Conservation (phyloP, 257 asterid genomes). For the Paulownia fortunei region DNA sequence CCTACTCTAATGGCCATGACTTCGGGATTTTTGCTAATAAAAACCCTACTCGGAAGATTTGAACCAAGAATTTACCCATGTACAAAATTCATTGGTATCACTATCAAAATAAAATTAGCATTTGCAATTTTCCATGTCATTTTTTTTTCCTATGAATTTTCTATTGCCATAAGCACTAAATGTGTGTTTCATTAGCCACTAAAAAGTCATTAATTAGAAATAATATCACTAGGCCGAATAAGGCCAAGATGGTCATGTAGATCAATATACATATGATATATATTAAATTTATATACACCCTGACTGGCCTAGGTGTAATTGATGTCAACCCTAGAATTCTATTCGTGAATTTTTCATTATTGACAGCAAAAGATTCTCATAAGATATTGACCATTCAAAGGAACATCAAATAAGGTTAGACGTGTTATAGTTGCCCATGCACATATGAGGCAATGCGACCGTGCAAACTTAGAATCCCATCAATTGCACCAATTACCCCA, state of each 20-base stretch:
- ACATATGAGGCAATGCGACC: constrained; percentile 56
- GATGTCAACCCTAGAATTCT: constrained; percentile 49
- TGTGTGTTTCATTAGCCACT: not conserved
- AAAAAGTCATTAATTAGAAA: not conserved
- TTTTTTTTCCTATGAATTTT: not conserved
- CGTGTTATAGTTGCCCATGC: constrained; percentile 64
- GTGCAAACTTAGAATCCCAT: constrained; percentile 27
- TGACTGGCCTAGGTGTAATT: constrained; percentile 36
- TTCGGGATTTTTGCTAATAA: no score
- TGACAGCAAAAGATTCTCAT: constrained; percentile 74
- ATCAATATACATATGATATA: not conserved
- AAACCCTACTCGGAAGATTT: no score
- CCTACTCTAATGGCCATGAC: no score
- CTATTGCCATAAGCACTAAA: not conserved
- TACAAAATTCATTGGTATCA: no score
- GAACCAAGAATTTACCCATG: no score
- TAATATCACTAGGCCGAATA: not conserved
- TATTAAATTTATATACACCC: constrained; percentile 13
- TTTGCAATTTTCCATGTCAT: not conserved
- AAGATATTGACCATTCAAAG: constrained; percentile 83
- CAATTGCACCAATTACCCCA: constrained; percentile 3
- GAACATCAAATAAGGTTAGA: constrained; percentile 57
- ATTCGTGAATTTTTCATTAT: constrained; percentile 44
- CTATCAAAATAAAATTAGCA: no score
- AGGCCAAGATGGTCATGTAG: constrained; percentile 16